A percentile compares a stretch with the other conserved stretches of the same genome.
Conservation (phyloP, 2,329 filamentous ascomycete genomes). For the Pseudopyricularia cyperi region DNA sequence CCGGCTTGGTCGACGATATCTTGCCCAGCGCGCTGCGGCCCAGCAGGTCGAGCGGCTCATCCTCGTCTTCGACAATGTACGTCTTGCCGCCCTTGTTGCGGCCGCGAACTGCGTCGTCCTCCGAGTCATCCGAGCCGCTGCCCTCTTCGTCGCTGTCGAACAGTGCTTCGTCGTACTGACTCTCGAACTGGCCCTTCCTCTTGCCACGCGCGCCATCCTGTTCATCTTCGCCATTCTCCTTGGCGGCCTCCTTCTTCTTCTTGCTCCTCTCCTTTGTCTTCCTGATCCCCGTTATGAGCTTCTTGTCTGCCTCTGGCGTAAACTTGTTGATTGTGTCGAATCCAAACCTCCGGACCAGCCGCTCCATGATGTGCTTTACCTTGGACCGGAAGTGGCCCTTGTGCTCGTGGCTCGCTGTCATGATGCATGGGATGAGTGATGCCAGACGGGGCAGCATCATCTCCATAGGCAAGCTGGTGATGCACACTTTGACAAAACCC, state of each 20-base stretch:
- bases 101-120: conserved; percentile 21
- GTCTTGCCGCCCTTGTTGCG: conserved; percentile 51
- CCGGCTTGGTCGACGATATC: conserved; percentile 82
- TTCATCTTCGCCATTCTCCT: conserved; percentile 43
- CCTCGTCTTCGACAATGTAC: conserved; percentile 89
- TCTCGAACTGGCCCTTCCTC: conserved; percentile 59
- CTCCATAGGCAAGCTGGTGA: conserved; percentile 70
- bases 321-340: conserved; percentile 66
- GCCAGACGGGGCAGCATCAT: conserved; percentile 67
- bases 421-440: conserved; percentile 73
- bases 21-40: conserved; percentile 81
- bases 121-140: conserved; percentile 50
- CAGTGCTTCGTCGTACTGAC: conserved; percentile 90
- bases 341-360: conserved; percentile 85
- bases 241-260: conserved; percentile 66
- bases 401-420: conserved; percentile 96
- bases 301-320: conserved; percentile 76
- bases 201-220: conserved; percentile 38
- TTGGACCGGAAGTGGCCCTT: conserved; percentile 95
- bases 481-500: conserved; percentile 92
- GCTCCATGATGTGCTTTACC: conserved; percentile 94
- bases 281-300: conserved; percentile 85
- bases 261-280: conserved; percentile 89
- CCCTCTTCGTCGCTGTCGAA: conserved; percentile 65
- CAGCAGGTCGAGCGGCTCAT: conserved; percentile 88